Evolutionary conservation across 108 stramenopile genomes (phyloP).

Genomic region (Aureococcus anophagefferens): DNA sequence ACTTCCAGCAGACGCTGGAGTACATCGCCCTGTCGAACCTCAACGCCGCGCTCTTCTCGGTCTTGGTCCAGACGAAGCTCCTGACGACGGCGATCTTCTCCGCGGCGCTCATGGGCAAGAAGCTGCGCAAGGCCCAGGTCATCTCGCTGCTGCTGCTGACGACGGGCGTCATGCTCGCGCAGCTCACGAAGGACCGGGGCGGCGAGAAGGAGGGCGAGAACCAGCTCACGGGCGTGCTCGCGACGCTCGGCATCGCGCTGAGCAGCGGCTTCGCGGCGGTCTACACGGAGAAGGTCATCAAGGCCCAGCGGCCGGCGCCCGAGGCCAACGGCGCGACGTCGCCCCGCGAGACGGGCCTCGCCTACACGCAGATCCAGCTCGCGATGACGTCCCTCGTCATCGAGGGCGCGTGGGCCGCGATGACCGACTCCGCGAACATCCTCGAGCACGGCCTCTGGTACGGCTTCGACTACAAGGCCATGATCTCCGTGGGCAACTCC

Average conservation of each 20-base stretch:
- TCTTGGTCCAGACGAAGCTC: slow-evolving; percentile 83
- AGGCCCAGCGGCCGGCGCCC: slow-evolving; percentile 21
- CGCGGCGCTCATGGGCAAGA: slow-evolving; percentile 64
- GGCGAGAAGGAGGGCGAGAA: not conserved
- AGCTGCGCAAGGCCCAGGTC: slow-evolving; percentile 58
- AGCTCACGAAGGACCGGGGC: slow-evolving; percentile 29
- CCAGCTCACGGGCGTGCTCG: slow-evolving; percentile 55
- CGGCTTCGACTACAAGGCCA: slow-evolving; percentile 39
- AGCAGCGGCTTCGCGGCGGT: slow-evolving; percentile 88
- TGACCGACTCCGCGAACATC: slow-evolving; percentile 34
- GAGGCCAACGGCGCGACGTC: not conserved
- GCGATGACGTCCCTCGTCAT: slow-evolving; percentile 57
- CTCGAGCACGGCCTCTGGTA: slow-evolving; percentile 31
- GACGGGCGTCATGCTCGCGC: slow-evolving; percentile 78
- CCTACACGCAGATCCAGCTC: slow-evolving; percentile 53
- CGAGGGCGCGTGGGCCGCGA: slow-evolving; percentile 43
- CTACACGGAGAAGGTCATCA: slow-evolving; percentile 90
- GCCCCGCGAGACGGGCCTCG: slow-evolving; percentile 19
- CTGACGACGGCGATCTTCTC: slow-evolving; percentile 82
- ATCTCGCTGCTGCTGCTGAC: slow-evolving; percentile 71
- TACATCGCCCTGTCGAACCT: slow-evolving; percentile 85
- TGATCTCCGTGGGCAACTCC: slow-evolving; percentile 33
- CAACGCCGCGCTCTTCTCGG: slow-evolving; percentile 80
- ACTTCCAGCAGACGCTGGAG: slow-evolving; percentile 85
- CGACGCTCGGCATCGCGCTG: slow-evolving; percentile 58